Percentiles rank a stretch among this genome's conserved stretches.
Evolutionary conservation across 202 grass and related monocot species (phyloP).

Genomic region (Brachypodium distachyon): DNA sequence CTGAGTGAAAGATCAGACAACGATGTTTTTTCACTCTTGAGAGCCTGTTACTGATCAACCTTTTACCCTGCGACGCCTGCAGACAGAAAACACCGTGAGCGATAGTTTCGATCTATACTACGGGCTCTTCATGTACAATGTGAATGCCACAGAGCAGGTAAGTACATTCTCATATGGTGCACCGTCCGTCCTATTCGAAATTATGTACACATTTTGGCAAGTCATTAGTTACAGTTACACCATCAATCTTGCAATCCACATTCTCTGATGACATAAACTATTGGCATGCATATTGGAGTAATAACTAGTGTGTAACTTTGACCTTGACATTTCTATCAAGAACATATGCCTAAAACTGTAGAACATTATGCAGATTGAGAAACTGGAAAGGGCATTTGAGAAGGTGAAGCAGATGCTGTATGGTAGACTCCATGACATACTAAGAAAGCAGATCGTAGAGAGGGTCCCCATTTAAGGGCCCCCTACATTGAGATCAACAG

Average conservation of each 20-base stretch:
- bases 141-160: conserved; percentile 66
- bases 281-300: neutral
- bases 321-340: neutral
- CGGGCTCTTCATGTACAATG: conserved; percentile 73
- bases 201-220: too few species aligned
- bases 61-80: neutral
- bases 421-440: conserved; percentile 44
- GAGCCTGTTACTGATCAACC: neutral
- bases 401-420: conserved; percentile 56
- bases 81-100: conserved; percentile 46
- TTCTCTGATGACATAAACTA: neutral
- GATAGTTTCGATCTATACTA: conserved; percentile 71
- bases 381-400: conserved; percentile 46
- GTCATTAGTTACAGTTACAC: neutral
- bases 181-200: neutral
- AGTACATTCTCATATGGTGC: neutral
- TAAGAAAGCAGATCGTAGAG: conserved; percentile 62
- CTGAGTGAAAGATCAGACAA: neutral
- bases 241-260: neutral
- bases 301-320: neutral
- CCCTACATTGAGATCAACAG: neutral
- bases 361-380: conserved; percentile 34
- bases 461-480: conserved; percentile 2
- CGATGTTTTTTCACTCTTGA: neutral
- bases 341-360: neutral